Evolutionary conservation across 441 rosid genomes (phyloP), one percentile per base, ranked within the genome.

Genomic region (Metrosideros polymorpha): DNA sequence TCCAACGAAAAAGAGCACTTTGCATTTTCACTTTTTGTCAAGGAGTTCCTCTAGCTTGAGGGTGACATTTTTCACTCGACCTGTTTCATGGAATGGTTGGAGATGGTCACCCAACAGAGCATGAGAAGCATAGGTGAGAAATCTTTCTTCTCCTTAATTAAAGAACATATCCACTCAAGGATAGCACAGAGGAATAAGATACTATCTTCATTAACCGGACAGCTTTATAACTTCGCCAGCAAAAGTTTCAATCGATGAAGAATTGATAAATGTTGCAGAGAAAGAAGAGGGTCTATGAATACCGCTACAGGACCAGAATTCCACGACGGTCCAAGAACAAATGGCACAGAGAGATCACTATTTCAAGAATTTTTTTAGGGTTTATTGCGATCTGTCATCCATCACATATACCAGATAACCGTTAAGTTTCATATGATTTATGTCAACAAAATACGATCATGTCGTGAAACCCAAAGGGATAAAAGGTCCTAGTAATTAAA

Each of bases 331-430:
- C 79, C 79, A 39, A 6, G 77, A 35, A 39, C n/a, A 71, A 39
- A 0, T 22, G 47, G 47, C 17, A 35, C 3, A 2, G 15, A 22
- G 15, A 22, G 5, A 71, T 35, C 47, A 22, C 29, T 10, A 5
- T 5, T 22, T n/a, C 3, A 6, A 22, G 79, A 0, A n/a, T n/a
- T n/a, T 15, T 29, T 57, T 57, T 61, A 0, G 71, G 0, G 39
- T 61, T 30, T 61, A 61, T 30, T 32, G 39, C 7, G 19, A 29
- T 7, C 71, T 15, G 39, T 61, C 39, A 61, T 61, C 71, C 1
- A 14, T 22, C 7, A 61, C 39, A 7, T 7, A 8, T 30, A 15
- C 39, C 12, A 9, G 24, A 61, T 5, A 61, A 61, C 12, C 39
- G 30, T 0, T 29, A 17, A 29, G 12, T 61, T 15, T 30, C 39